Percentiles rank a stretch among this genome's conserved stretches.
These are phyloP conservation scores for Thermothielavioides terrestris DNA, from an alignment of 495 filamentous ascomycete species.

Conservation along the genomic window DNA sequence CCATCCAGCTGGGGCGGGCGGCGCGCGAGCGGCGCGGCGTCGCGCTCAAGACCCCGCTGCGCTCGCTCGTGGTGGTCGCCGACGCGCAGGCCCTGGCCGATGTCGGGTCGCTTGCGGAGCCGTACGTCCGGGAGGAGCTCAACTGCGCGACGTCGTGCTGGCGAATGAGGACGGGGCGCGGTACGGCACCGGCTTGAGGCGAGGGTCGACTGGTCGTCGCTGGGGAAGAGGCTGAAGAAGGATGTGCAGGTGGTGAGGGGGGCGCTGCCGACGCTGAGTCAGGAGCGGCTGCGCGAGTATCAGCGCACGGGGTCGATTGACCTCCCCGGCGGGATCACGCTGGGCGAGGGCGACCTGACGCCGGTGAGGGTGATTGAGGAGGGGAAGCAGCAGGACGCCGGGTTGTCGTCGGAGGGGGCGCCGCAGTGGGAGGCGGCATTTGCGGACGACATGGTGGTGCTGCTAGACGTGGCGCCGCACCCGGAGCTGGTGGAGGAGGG, in stretches of 20 bases:
- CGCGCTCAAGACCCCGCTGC: constrained; percentile 74
- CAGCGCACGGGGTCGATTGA: constrained; percentile 10
- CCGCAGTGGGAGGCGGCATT: not conserved
- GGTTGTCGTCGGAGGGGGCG: too few relatives aligned
- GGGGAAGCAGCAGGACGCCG: not conserved
- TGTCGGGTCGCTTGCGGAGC: constrained; percentile 60
- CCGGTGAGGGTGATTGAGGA: not conserved
- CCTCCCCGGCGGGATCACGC: not conserved
- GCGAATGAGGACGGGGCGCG: constrained; percentile 60
- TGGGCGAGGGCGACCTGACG: not conserved
- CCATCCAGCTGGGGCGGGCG: constrained; percentile 74
- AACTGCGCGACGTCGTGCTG: not conserved
- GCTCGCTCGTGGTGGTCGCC: constrained; percentile 77
- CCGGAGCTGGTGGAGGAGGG: constrained; percentile 2
- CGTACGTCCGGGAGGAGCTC: not conserved
- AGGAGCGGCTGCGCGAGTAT: constrained; percentile 54
- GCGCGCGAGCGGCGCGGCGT: constrained; percentile 75
- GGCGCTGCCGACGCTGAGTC: constrained; percentile 64
- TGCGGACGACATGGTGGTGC: not conserved
- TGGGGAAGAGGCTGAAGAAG: constrained; percentile 89
- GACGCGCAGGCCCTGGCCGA: constrained; percentile 71
- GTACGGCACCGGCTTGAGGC: constrained; percentile 78
- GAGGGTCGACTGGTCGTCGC: constrained; percentile 73
- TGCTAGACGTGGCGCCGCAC: not conserved
- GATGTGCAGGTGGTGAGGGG: constrained; percentile 79